Percentiles rank a stretch among this genome's conserved stretches.
phyloP scores from a whole-genome alignment of 208 protist species.

The Wallacemonas sp. region DNA sequence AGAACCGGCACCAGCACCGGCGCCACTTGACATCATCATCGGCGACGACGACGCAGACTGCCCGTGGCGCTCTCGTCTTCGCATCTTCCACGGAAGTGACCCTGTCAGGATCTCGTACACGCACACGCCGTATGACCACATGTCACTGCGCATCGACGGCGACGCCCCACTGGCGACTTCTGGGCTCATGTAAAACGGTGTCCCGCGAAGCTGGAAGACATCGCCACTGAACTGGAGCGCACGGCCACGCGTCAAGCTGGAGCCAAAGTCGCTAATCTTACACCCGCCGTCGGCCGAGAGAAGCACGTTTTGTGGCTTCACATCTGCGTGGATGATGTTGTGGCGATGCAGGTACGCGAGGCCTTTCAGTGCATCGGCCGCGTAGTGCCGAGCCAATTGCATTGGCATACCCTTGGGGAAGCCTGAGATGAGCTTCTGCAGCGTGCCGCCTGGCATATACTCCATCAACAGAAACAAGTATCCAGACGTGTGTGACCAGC shows the following conservation, averaged over 20 bases:
- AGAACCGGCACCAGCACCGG: too few species aligned
- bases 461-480: constrained; percentile 80
- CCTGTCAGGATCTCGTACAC: constrained; percentile 72
- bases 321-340: constrained; percentile 79
- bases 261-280: constrained; percentile 90
- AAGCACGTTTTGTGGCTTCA: constrained; percentile 91
- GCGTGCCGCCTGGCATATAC: constrained; percentile 77
- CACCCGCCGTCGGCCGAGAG: constrained; percentile 67
- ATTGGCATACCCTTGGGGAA: constrained; percentile 50
- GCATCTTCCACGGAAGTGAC: constrained; percentile 48
- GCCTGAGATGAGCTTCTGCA: constrained; percentile 51
- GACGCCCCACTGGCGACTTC: constrained; percentile 52
- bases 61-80: not conserved
- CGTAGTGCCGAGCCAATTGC: constrained; percentile 43
- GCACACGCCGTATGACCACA: constrained; percentile 76
- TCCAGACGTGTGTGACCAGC: constrained; percentile 28
- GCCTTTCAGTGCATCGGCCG: constrained; percentile 54
- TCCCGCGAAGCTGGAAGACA: constrained; percentile 50
- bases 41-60: too few species aligned
- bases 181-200: constrained; percentile 69
- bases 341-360: constrained; percentile 78
- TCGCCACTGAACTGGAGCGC: constrained; percentile 19
- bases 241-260: constrained; percentile 61
- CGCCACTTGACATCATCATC: too few species aligned
- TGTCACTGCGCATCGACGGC: constrained; percentile 50